Evolutionary conservation across 2,329 filamentous ascomycete species (phyloP), one percentile per base, ranked within the genome.

Genomic region (Mollisiaceae sp.): DNA sequence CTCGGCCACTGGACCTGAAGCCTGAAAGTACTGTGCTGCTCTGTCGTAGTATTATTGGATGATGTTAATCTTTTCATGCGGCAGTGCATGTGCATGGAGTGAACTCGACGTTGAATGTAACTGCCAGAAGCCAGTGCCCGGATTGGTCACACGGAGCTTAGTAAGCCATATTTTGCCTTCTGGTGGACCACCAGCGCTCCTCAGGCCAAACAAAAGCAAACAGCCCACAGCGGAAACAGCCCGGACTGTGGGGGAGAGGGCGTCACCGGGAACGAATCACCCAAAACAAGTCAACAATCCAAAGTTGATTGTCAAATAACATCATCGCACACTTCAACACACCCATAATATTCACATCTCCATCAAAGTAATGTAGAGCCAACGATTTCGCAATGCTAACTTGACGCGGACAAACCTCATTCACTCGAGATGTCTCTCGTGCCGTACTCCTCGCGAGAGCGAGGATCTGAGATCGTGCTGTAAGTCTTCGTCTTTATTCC

Each of bases 381-480:
- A 18, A 8, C 32, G 18, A 57, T 2, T 20, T 12, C 15, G 39
- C 8, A 15, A 57, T 57, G 55, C 12, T n/a, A 6, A 36, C 52
- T 38, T 55, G 52, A 35, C 52, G 27, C 24, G 11, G 12, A 35
- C 27, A 27, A 55, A 18, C 12, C 11, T 20, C 55, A 39, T 36
- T 54, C 24, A 57, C 32, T 57, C 55, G 36, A 57, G 20, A 57
- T 57, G 55, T 57, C 55, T 24, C 55, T 57, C 32, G 55, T 57
- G 11, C 55, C 55, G 2, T 57, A 57, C 36, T 39, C 32, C 18
- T 57, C 55, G 32, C 55, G 35, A 15, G 55, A 57, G 32, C 32
- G 55, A 20, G 32, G 35, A 38, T 54, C 50, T 12, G 55, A 57
- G 20, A 39, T 57, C 20, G 55, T 57, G 36, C 55, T 57, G 55